phyloP scores from a whole-genome alignment of 2,329 filamentous ascomycete species.

The Chrysoporthe deuterocubensis region DNA sequence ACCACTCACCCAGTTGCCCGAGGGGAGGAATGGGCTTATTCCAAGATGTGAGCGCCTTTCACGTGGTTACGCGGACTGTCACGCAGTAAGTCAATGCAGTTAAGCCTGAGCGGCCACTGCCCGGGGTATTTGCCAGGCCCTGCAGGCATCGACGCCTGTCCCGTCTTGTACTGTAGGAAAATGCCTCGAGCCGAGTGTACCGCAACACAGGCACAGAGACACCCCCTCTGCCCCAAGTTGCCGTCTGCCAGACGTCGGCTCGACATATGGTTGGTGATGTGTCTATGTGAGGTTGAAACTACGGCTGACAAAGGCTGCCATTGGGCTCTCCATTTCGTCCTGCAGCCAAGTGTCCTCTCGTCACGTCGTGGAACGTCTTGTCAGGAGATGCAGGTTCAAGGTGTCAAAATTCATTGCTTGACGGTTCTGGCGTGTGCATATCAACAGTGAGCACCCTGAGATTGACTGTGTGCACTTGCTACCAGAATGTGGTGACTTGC shows the following conservation, averaged over 20 bases:
- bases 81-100: not conserved
- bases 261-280: slow-evolving; percentile 1
- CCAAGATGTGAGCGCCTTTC: not conserved
- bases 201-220: slow-evolving; percentile 6
- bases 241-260: not conserved
- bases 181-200: not conserved
- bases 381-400: not conserved
- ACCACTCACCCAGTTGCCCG: not conserved
- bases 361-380: slow-evolving; percentile 7
- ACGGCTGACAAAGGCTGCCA: slow-evolving; percentile 12
- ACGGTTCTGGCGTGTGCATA: not conserved
- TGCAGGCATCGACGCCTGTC: not conserved
- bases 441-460: not conserved
- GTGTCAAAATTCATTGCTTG: slow-evolving; percentile 12
- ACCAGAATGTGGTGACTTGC: not conserved
- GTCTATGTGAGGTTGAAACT: not conserved
- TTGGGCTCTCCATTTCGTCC: not conserved
- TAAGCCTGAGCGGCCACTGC: not conserved
- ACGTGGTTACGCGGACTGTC: not conserved
- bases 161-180: no score
- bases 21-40: not conserved
- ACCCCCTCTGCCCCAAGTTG: not conserved
- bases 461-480: not conserved
- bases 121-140: not conserved
- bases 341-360: slow-evolving; percentile 7